phyloP scores from a whole-genome alignment of 352 stramenopile genomes.

The Elongisporangium senticosum region DNA sequence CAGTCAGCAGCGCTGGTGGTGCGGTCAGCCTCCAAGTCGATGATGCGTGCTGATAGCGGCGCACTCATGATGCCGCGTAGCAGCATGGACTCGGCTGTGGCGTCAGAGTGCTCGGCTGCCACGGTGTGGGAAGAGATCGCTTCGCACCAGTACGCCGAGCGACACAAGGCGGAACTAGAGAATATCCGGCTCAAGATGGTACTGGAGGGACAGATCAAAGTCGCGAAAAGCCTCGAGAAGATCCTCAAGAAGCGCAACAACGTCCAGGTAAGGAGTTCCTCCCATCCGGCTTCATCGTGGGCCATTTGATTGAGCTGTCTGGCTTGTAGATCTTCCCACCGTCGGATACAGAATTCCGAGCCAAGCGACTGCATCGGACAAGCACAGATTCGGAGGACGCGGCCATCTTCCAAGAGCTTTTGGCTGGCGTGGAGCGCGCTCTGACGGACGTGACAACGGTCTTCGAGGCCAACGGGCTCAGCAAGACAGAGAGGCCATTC shows the following conservation, averaged over 20 bases:
- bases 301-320: not conserved
- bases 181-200: slow-evolving; percentile 21
- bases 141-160: slow-evolving; percentile 17
- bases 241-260: slow-evolving; percentile 25
- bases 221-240: slow-evolving; percentile 41
- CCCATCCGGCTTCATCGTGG: not conserved
- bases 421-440: slow-evolving; percentile 12
- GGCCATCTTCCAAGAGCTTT: slow-evolving; percentile 11
- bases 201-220: slow-evolving; percentile 38
- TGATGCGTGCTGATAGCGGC: not conserved
- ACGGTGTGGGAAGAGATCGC: slow-evolving; percentile 23
- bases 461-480: slow-evolving; percentile 12
- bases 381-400: slow-evolving; percentile 1
- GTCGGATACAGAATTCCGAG: not conserved
- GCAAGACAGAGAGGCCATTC: not conserved
- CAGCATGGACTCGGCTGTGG: not conserved
- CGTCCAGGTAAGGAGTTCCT: not conserved
- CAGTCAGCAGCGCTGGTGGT: not conserved
- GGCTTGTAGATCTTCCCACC: not conserved
- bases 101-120: not conserved
- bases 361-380: not conserved
- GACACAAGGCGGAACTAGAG: slow-evolving; percentile 18
- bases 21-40: not conserved
- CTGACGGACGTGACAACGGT: slow-evolving; percentile 9
- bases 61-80: not conserved